phyloP scores from a whole-genome alignment of 1,284 basidiomycete genomes.

The Butyriboletus appendiculatus region DNA sequence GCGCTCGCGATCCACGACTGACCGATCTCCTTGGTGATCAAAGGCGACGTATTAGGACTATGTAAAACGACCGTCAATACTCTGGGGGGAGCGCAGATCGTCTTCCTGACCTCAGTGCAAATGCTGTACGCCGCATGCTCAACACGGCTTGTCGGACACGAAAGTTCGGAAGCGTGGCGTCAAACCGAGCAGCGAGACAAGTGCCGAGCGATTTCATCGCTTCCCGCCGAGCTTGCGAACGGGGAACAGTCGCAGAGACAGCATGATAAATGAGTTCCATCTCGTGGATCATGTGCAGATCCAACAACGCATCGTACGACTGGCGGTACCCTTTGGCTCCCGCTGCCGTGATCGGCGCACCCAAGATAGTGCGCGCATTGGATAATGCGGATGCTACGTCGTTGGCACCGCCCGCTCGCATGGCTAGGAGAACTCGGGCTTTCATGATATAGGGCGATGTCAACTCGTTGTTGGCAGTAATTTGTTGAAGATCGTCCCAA shows the following conservation, averaged over 20 bases:
- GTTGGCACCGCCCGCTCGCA: slow-evolving; percentile 56
- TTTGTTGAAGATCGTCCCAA: slow-evolving; percentile 78
- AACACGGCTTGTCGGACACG: slow-evolving; percentile 90
- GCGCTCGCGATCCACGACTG: slow-evolving; percentile 91
- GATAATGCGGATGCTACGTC: slow-evolving; percentile 56
- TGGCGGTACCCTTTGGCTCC: slow-evolving; percentile 82
- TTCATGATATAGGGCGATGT: slow-evolving; percentile 72
- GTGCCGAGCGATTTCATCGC: slow-evolving; percentile 27
- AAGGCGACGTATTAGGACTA: slow-evolving; percentile 34
- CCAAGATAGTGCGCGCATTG: slow-evolving; percentile 76
- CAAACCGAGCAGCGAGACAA: slow-evolving; percentile 61
- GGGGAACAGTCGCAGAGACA: slow-evolving; percentile 37
- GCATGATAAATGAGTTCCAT: slow-evolving; percentile 75
- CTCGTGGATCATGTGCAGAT: slow-evolving; percentile 90
- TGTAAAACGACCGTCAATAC: slow-evolving; percentile 13
- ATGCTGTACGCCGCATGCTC: slow-evolving; percentile 87
- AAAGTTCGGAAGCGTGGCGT: slow-evolving; percentile 87
- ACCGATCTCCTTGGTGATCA: slow-evolving; percentile 66
- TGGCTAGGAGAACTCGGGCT: slow-evolving; percentile 81
- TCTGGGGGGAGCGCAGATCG: background rate
- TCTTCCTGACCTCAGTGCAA: slow-evolving; percentile 66
- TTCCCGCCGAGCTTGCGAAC: slow-evolving; percentile 39
- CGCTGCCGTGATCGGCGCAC: slow-evolving; percentile 79
- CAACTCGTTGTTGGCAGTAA: slow-evolving; percentile 53
- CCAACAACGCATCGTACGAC: slow-evolving; percentile 85